phyloP scores from a whole-genome alignment of 1,284 basidiomycete genomes.

The Ustilago hordei region DNA sequence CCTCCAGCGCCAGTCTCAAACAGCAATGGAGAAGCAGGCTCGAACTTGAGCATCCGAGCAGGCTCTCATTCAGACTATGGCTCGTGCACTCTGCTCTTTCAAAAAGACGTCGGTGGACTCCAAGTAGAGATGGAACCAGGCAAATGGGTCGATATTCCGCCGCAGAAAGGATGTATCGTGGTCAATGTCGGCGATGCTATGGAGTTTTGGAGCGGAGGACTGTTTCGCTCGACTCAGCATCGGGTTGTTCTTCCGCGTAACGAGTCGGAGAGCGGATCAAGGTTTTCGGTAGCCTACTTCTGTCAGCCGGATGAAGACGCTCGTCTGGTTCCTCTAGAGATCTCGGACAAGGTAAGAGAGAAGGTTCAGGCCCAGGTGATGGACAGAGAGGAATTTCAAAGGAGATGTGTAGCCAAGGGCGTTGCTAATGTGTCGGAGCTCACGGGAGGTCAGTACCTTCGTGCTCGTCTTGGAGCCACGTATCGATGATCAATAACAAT shows the following conservation, averaged over 20 bases:
- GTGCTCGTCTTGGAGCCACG: constrained; percentile 34
- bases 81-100: constrained; percentile 84
- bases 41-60: constrained; percentile 46
- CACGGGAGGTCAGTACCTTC: constrained; percentile 54
- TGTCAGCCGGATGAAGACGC: constrained; percentile 59
- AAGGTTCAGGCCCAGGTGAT: constrained; percentile 29
- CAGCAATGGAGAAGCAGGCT: not conserved
- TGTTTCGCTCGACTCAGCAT: constrained; percentile 59
- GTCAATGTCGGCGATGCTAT: constrained; percentile 86
- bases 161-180: constrained; percentile 83
- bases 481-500: constrained; percentile 11
- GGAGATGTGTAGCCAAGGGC: constrained; percentile 41
- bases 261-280: constrained; percentile 39
- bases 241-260: constrained; percentile 54
- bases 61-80: constrained; percentile 78
- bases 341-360: constrained; percentile 7
- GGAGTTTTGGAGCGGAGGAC: constrained; percentile 60
- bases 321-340: constrained; percentile 40
- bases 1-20: constrained; percentile 38
- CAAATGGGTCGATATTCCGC: constrained; percentile 77
- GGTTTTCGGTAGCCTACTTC: constrained; percentile 62
- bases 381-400: constrained; percentile 23
- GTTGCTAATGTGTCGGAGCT: constrained; percentile 31
- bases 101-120: constrained; percentile 85
- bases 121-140: constrained; percentile 73